Evolutionary conservation across 2,329 filamentous ascomycete species (phyloP), one percentile per base, ranked within the genome.

Genomic region (Aureobasidium sp.): DNA sequence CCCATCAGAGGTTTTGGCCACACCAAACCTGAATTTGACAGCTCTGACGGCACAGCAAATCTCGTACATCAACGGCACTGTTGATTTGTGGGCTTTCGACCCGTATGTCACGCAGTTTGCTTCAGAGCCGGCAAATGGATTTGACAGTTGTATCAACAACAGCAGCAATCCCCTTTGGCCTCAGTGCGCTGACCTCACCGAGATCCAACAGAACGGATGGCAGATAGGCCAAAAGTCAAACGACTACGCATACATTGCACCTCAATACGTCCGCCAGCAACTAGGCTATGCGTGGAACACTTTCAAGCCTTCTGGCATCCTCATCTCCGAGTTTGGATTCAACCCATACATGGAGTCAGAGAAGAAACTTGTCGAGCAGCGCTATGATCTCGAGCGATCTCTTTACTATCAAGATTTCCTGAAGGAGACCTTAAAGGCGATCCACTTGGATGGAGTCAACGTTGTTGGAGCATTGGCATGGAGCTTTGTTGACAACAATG

Each of bases 211-310:
- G 31, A 56, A 44, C 11, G 71, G 71, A 34, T 75, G 72, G 73
- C 66, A 67, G 25, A 67, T 73, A n/a, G 72, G 73, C n/a, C 83
- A 84, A 64, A 74, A 77, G 17, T 83, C 81, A 1, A 73, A 82
- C 37, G 76, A 76, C 2, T 84, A 84, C 67, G 78, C 82, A 17
- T 84, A 85, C 70, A 80, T 81, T 34, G 81, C 84, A 0, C 84
- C 84, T 0, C 77, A 75, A 2, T 85, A 84, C 65, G 76, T 87
- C n/a, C 77, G 81, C 57, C 76, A 75, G 58, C 80, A 82, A 64
- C 74, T 84, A 5, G 79, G 75, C 65, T 86, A 85, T 67, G 72
- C 87, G 1, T 84, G 79, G 76, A 85, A 85, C 70, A 85, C 81
- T 0, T 87, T 80, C 75, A 77, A 71, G 31, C 55, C 42, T 39